Evolutionary conservation across 139 green algal genomes (phyloP).

Genomic region (Yamagishiella unicocca): DNA sequence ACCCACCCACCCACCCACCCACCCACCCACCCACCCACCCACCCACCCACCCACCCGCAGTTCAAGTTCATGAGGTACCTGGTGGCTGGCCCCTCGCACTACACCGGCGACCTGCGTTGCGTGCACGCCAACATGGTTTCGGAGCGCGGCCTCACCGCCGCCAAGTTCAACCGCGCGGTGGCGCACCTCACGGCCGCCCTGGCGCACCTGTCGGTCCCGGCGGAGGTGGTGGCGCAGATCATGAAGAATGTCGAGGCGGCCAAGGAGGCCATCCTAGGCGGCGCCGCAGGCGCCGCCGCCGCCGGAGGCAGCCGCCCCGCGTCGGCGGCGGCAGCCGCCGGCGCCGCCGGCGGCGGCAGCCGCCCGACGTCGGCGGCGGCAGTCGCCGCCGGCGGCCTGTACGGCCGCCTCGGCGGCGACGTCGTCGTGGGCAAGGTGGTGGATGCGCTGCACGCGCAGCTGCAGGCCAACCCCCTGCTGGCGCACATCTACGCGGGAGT

Average conservation of each 20-base stretch:
- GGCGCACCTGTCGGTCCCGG: neutral
- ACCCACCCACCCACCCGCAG: neutral
- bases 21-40: too few relatives aligned
- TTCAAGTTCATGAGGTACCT: conserved; percentile 45
- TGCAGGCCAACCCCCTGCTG: neutral
- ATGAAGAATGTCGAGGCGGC: neutral
- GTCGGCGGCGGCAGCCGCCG: neutral
- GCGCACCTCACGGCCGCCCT: neutral
- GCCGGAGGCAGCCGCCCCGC: neutral
- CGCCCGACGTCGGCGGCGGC: too few relatives aligned
- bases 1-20: neutral
- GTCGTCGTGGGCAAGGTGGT: neutral
- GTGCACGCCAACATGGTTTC: neutral
- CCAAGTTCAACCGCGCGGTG: neutral
- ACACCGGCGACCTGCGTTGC: conserved; percentile 23
- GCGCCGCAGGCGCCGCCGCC: neutral
- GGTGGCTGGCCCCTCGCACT: neutral
- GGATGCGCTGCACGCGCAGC: neutral
- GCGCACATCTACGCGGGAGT: neutral
- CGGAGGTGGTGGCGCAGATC: neutral
- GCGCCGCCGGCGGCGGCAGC: neutral
- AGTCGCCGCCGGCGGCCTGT: neutral
- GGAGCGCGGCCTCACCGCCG: neutral
- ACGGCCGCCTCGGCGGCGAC: conserved; percentile 23
- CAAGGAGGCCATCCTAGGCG: neutral